A percentile compares a stretch with the other conserved stretches of the same genome.
Evolutionary conservation across 2,329 filamentous ascomycete genomes (phyloP).

Genomic region (Penicillium glabrum): DNA sequence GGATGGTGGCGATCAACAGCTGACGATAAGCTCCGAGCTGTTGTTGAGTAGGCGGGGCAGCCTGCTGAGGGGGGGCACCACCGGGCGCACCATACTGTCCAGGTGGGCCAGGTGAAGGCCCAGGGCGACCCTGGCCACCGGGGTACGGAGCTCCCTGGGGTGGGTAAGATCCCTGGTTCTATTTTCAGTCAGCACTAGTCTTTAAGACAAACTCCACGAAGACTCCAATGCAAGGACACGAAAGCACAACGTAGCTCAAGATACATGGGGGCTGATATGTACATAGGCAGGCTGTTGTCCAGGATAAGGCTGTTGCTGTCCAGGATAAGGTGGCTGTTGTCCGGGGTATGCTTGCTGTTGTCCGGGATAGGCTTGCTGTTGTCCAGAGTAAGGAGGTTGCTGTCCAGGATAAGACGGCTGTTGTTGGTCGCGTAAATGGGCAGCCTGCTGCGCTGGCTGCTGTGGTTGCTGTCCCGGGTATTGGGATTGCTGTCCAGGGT

Average conservation of each 20-base stretch:
- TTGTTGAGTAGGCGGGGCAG: slow-evolving; percentile 47
- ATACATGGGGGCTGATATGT: slow-evolving; percentile 13
- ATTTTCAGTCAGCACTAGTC: slow-evolving; percentile 8
- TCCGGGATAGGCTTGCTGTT: slow-evolving; percentile 19
- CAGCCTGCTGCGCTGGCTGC: slow-evolving; percentile 4
- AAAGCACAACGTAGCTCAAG: slow-evolving; percentile 6
- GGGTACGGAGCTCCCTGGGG: slow-evolving; percentile 34
- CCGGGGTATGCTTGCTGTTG: slow-evolving; percentile 20
- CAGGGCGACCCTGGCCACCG: slow-evolving; percentile 23
- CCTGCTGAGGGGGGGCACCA: slow-evolving; percentile 23
- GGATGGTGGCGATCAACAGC: slow-evolving; percentile 55
- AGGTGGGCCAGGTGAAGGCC: slow-evolving; percentile 27
- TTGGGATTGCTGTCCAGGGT: slow-evolving; percentile 17
- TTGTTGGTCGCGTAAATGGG: slow-evolving; percentile 9
- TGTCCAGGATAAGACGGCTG: slow-evolving; percentile 12
- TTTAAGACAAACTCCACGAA: background rate
- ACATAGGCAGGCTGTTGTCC: slow-evolving; percentile 32
- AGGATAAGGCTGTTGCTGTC: slow-evolving; percentile 24
- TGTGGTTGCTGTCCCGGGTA: slow-evolving; percentile 12
- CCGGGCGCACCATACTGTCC: slow-evolving; percentile 33
- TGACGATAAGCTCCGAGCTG: slow-evolving; percentile 58
- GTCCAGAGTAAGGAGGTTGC: slow-evolving; percentile 19
- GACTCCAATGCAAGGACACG: background rate
- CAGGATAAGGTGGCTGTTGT: slow-evolving; percentile 25
- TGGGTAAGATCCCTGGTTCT: slow-evolving; percentile 25